These are phyloP conservation scores for Apophysomyces ossiformis DNA, from an alignment of 371 early-diverging fungal species.

Conservation along the genomic window DNA sequence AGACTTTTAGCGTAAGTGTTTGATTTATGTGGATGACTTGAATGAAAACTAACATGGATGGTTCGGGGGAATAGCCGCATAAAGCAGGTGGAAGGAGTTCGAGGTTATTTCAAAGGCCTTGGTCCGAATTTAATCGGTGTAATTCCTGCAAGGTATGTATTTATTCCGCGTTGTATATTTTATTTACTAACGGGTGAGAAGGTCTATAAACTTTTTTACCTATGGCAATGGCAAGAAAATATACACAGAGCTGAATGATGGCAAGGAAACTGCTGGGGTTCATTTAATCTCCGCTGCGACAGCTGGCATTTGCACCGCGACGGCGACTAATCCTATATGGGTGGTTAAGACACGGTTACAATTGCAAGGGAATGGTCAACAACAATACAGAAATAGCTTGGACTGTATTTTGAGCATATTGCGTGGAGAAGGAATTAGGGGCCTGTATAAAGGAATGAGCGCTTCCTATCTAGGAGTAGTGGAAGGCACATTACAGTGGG, in stretches of 20 bases:
- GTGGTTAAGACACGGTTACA: conserved; percentile 96
- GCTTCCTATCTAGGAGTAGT: conserved; percentile 88
- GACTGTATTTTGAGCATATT: conserved; percentile 76
- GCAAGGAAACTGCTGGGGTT: conserved; percentile 78
- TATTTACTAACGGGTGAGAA: conserved; percentile 20
- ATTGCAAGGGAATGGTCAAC: conserved; percentile 58
- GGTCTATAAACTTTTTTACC: conserved; percentile 90
- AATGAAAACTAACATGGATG: not conserved
- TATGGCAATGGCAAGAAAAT: conserved; percentile 88
- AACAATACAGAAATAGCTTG: conserved; percentile 73
- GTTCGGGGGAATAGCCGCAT: conserved; percentile 52
- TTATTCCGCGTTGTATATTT: not conserved
- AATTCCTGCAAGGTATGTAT: conserved; percentile 80
- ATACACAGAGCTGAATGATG: conserved; percentile 74
- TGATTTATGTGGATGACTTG: not conserved
- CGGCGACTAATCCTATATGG: conserved; percentile 96
- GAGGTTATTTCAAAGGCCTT: conserved; percentile 91
- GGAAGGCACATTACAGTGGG: conserved; percentile 94
- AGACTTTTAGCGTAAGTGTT: conserved; percentile 54
- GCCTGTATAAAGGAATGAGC: conserved; percentile 90
- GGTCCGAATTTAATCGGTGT: conserved; percentile 94
- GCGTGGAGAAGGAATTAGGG: conserved; percentile 79
- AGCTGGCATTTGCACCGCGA: conserved; percentile 85
- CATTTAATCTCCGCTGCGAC: conserved; percentile 84
- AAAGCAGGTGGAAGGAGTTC: conserved; percentile 79